Evolutionary conservation across 768 basidiomycete genomes (phyloP).

Genomic region (Mycena crocata): DNA sequence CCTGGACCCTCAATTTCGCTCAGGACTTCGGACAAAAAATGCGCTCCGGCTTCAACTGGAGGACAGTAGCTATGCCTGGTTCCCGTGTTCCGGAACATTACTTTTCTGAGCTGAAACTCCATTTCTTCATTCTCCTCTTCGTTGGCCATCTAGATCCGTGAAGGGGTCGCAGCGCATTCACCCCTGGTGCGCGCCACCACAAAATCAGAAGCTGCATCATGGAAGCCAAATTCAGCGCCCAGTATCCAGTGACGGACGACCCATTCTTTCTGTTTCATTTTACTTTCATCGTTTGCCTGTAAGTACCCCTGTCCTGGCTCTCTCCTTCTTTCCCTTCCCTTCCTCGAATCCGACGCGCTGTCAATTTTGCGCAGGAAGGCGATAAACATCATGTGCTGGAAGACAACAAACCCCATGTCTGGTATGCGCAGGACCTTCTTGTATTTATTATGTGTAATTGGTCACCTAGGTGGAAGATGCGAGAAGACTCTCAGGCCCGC

Average conservation of each 20-base stretch:
- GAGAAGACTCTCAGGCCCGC: slow-evolving; percentile 3
- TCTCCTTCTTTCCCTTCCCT: neutral
- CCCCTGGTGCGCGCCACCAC: neutral
- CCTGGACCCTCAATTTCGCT: neutral
- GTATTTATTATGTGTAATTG: slow-evolving; percentile 27
- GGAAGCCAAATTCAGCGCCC: neutral
- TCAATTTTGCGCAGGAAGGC: slow-evolving; percentile 16
- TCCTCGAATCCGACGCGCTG: slow-evolving; percentile 11
- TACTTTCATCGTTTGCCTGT: neutral
- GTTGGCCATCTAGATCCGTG: neutral
- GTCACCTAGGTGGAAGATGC: slow-evolving; percentile 7
- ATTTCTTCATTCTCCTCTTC: neutral
- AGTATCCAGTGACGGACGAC: neutral
- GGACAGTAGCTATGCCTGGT: neutral
- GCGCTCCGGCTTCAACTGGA: slow-evolving; percentile 6
- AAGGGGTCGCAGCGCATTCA: neutral
- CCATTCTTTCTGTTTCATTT: neutral
- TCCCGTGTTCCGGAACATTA: neutral
- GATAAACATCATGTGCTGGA: slow-evolving; percentile 18
- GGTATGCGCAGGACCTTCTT: slow-evolving; percentile 7
- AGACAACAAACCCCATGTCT: slow-evolving; percentile 15
- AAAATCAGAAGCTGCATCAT: slow-evolving; percentile 12
- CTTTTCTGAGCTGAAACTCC: neutral
- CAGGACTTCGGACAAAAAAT: neutral
- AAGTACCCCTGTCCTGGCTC: neutral